Base-by-base conservation (phyloP, 441 rosid genomes). In the Codiaeum variegatum region DNA sequence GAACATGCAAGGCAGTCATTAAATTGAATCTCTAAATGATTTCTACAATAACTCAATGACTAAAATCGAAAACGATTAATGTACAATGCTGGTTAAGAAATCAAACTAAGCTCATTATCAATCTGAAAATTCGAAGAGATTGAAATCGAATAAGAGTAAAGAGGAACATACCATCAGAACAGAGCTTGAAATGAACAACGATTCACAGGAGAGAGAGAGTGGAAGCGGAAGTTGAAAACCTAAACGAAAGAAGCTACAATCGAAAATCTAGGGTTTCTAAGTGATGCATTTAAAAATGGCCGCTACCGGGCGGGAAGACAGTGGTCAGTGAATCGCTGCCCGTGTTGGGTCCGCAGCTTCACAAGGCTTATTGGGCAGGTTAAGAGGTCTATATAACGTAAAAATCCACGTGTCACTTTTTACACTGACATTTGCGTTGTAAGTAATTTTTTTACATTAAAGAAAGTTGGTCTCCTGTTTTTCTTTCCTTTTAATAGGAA, bases 81-180 rank as follows among this genome's bases (percentile, higher is more conserved):
- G 8, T 9, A 21, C 44, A 52, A 21, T 19, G 59, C 51, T 12
- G 19, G 21, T 46, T 10, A 31, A 31, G 7, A n/a, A n/a, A 36
- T 19, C 31, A 59, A 28, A 38, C 56, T 26, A 23, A 16, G n/a
- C 19, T 40, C 73, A 54, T 16, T 18, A 1, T 15, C 18, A 36
- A 56, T 18, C 40, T 12, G 21, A 70, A 44, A 67, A 52, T 23
- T 59, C 19, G 31, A 40, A 40, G 44, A 40, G 44, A 40, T 40
- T 40, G 44, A 42, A 40, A 58, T 59, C 40, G 26, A 70, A 56
- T 34, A 32, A 24, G 47, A 36, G 21, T 16, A 38, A 49, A 71
- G 68, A 71, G 13, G 21, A 40, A 52, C 68, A 8, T 13, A 61
- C 59, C 68, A 23, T 63, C 29, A 61, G 42, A 31, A 15, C 32